Evolutionary conservation across 2,329 filamentous ascomycete species (phyloP).

Genomic region (Nemania bipapillata): DNA sequence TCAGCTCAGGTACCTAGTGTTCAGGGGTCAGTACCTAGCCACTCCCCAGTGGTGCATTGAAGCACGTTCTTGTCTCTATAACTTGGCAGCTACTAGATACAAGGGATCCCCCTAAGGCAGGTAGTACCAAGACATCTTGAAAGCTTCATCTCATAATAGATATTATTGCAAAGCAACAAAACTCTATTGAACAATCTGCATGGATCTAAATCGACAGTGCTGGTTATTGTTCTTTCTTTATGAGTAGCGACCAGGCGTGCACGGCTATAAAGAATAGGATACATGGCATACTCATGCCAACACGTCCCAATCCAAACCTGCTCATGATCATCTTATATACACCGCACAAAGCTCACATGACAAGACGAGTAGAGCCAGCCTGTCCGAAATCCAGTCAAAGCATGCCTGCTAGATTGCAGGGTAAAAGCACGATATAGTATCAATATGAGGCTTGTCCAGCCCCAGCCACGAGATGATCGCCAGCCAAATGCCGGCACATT

Average conservation of each 20-base stretch:
- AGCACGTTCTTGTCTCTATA: constrained; percentile 17
- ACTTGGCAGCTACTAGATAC: background rate
- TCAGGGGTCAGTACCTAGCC: background rate
- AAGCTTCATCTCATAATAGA: background rate
- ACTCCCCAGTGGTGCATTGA: background rate
- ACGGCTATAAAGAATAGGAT: background rate
- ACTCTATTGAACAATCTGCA: background rate
- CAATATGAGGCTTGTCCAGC: constrained; percentile 22
- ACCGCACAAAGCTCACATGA: constrained; percentile 2
- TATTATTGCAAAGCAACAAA: background rate
- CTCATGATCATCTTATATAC: background rate
- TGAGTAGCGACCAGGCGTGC: background rate
- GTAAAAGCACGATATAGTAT: constrained; percentile 26
- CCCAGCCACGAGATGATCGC: constrained; percentile 24
- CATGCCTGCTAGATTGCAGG: constrained; percentile 26
- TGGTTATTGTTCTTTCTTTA: background rate
- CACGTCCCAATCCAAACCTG: background rate
- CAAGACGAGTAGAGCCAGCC: background rate
- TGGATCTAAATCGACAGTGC: background rate
- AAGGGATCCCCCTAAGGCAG: background rate
- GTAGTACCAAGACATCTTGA: no score
- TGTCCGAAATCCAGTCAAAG: background rate
- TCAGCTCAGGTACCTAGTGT: background rate
- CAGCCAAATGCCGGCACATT: constrained; percentile 39
- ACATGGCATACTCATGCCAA: background rate